Evolutionary conservation across 768 basidiomycete genomes (phyloP), one percentile per base, ranked within the genome.

Genomic region (Boletellus ananiceps): DNA sequence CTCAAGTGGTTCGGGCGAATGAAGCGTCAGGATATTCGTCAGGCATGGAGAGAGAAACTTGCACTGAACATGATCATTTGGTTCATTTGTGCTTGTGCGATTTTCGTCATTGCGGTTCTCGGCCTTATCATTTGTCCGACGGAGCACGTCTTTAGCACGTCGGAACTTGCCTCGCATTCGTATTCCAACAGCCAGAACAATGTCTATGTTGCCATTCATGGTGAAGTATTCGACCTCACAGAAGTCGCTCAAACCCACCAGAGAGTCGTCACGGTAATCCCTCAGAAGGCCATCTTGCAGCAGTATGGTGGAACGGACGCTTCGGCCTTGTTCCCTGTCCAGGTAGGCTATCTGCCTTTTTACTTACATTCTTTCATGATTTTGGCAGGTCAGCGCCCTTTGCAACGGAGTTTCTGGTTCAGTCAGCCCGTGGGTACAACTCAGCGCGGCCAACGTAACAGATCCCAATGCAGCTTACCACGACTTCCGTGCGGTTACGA

Each of bases 11-110:
- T 90, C 46, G 93, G 95, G 1, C 78, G 90, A 25, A 96, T 97
- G 93, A 96, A 97, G 71, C 86, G 95, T 7, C 67, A 86, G 54
- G 96, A 99, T 60, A 77, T 99, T 19, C 82, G 88, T 21, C 93
- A 97, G 67, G 96, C 96, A 2, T 99, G 96, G 96, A 75, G 95
- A 50, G 96, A 98, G 70, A 98, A 99, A 69, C 75, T 97, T 1
- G 90, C 92, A 3, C 79, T 97, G 62, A 97, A 98, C 68, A 69
- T 99, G 50, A 74, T 99, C 69, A 98, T 99, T 59, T 97, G 94
- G 95, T 82, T 96, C 62, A 74, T 89, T 27, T 97, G 93, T 55
- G 86, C 68, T n/a, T 82, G 82, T 58, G 85, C 92, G 1, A 77
- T 93, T 40, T 98, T 99, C 67, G 88, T 99, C 60, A 94, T 98